Evolutionary conservation across 164 flowering plant species (phyloP).

Genomic region (Amborella trichopoda): DNA sequence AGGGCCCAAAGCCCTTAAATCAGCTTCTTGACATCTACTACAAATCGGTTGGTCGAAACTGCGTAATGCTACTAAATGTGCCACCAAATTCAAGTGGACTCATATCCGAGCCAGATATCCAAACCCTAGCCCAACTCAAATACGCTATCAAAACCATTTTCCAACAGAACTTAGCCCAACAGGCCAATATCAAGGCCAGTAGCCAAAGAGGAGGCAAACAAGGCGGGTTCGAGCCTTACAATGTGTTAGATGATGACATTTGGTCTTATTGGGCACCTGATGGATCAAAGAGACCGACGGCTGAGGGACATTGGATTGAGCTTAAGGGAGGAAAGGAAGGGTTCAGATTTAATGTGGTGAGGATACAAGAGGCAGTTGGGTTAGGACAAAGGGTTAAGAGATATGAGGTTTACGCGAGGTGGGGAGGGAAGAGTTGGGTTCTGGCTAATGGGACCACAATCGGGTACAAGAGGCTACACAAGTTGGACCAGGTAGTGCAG

Average conservation of each 20-base stretch:
- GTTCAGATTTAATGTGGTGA: conserved; percentile 64
- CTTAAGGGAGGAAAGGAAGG: conserved; percentile 13
- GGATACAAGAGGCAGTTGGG: conserved; percentile 89
- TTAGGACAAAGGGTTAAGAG: conserved; percentile 70
- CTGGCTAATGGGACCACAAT: conserved; percentile 50
- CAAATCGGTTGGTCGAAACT: conserved; percentile 80
- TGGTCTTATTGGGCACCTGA: conserved; percentile 96
- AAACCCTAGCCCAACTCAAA: conserved; percentile 39
- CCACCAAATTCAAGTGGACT: conserved; percentile 83
- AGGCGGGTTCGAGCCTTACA: conserved; percentile 44
- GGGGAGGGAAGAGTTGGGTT: conserved; percentile 11
- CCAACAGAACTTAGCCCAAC: conserved; percentile 38
- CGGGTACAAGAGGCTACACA: conserved; percentile 86
- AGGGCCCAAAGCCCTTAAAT: conserved; percentile 54
- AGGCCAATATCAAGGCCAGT: conserved; percentile 35
- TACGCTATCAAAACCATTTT: conserved; percentile 53
- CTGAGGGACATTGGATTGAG: conserved; percentile 52
- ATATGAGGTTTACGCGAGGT: conserved; percentile 54
- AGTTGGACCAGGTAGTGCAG: conserved; percentile 36
- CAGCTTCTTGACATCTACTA: conserved; percentile 68
- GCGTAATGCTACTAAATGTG: conserved; percentile 70
- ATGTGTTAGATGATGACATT: conserved; percentile 50
- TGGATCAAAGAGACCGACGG: conserved; percentile 2
- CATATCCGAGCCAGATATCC: conserved; percentile 46
- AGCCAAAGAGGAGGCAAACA: conserved; percentile 63